Evolutionary conservation across 2,329 filamentous ascomycete genomes (phyloP), one percentile per base, ranked within the genome.

Genomic region (Arthroderma sp.): DNA sequence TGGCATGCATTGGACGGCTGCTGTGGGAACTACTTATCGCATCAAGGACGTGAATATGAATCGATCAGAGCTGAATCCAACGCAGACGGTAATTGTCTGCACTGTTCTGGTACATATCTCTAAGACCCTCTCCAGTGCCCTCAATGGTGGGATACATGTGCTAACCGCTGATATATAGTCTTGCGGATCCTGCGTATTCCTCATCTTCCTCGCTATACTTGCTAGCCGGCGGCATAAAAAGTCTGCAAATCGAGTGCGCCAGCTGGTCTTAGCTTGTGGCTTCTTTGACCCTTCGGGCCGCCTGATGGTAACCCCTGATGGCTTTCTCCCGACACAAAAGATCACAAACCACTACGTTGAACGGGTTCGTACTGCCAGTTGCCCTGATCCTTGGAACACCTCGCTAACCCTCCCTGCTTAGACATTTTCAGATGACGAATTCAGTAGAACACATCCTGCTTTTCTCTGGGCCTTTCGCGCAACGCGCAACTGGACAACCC

Each of bases 391-490:
- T 22, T 22, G 15, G 15, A 22, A 22, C 15, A 22, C 15, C 15
- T 22, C 15, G 15, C 15, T 22, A 22, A 22, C 15, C 15, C 15
- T 22, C 59, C 58, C 38, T 36, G 29, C 45, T 4, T 42, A 67
- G 63, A 67, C 61, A 5, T 78, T 77, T 29, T 76, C 81, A 43
- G 77, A 80, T 48, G 85, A 93, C 48, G 76, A 80, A 9, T 88
- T 94, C 55, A 79, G 78, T 45, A 78, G 79, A 27, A 75, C 77
- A 0, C 86, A 94, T 57, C 77, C 83, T 0, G 77, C 88, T 1
- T 94, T 91, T 62, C 78, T 87, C 41, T 94, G 87, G 87, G 81
- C 91, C 56, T 93, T 84, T 58, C 77, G 83, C 46, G 83, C 86
- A 2, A 85, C 83, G 5, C 74, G 80, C 47, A 82, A 87, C 60